Evolutionary conservation across 345 rosid species (phyloP), one percentile per base, ranked within the genome.

Genomic region (Noccaea bulbosa): DNA sequence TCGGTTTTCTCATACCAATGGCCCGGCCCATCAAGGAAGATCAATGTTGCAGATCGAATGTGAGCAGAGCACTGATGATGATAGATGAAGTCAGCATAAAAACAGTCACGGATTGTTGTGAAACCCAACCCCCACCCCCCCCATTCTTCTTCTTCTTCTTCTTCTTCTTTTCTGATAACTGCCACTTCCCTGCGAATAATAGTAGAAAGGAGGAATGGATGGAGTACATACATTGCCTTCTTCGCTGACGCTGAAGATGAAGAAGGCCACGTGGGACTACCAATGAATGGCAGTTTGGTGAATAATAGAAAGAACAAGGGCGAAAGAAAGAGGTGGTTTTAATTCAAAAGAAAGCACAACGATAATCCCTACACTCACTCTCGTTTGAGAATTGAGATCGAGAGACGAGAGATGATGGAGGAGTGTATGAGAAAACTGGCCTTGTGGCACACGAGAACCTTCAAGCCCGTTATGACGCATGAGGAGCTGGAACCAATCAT

Each of bases 391-490:
- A 20, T 20, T 20, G 22, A 20, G 62, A 57, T 39, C 16, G 34
- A 58, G 22, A 20, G 22, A 20, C 22, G 22, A 20, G 22, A 20
- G 22, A 20, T 20, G 52, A 83, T 78, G 86, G 76, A 77, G 43
- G 73, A 80, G 5, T 77, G 78, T 54, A 79, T 81, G 76, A 71
- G 82, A 73, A 87, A 87, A 79, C 80, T 82, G 11, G 83, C 80
- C 0, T 72, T 85, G 17, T 87, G 87, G 89, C 67, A 76, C 80
- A 80, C 89, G 5, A 71, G 72, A 11, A 84, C 85, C 40, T 86
- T 84, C 82, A 77, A 17, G 66, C 90, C 90, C 11, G 24, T 86
- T n/a, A 60, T 79, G 74, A 69, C 77, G 3, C 88, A 84, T 78
- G 80, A 80, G 1, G 81, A 83, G 52, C 79, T 85, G 27, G 87